phyloP scores from a whole-genome alignment of 768 basidiomycete species.

The Leccinellum rugosiceps region DNA sequence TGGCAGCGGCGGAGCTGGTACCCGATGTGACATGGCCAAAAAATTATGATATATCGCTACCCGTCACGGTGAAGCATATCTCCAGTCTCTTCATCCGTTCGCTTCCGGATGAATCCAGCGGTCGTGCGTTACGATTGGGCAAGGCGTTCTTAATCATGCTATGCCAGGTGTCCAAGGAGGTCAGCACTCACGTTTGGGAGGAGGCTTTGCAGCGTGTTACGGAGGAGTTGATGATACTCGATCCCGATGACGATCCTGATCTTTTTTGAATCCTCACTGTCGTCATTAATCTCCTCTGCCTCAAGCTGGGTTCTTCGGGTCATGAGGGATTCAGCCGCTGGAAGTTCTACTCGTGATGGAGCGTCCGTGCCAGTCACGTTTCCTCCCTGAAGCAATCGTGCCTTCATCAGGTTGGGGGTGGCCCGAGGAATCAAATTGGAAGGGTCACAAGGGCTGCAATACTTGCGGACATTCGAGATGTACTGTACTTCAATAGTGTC shows the following conservation, averaged over 20 bases:
- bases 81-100: slow-evolving; percentile 2
- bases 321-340: background rate
- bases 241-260: background rate
- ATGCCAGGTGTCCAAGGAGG: background rate
- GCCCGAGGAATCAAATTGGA: background rate
- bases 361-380: background rate
- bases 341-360: background rate
- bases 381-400: slow-evolving; percentile 1
- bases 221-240: background rate
- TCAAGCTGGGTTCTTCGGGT: background rate
- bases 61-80: slow-evolving; percentile 1
- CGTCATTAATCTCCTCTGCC: background rate
- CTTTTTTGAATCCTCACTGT: slow-evolving; percentile 1
- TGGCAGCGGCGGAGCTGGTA: slow-evolving; percentile 10
- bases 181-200: background rate
- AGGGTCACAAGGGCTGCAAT: background rate
- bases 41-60: slow-evolving; percentile 7
- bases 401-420: background rate
- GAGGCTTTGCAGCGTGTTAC: background rate
- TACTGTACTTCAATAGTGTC: slow-evolving; percentile 2
- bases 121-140: background rate
- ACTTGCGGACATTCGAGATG: slow-evolving; percentile 3
- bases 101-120: background rate
- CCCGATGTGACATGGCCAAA: slow-evolving; percentile 16
- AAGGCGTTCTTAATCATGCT: slow-evolving; percentile 5